Evolutionary conservation across 176 grass and related monocot genomes (phyloP).

Genomic region (Aegilops speltoides): DNA sequence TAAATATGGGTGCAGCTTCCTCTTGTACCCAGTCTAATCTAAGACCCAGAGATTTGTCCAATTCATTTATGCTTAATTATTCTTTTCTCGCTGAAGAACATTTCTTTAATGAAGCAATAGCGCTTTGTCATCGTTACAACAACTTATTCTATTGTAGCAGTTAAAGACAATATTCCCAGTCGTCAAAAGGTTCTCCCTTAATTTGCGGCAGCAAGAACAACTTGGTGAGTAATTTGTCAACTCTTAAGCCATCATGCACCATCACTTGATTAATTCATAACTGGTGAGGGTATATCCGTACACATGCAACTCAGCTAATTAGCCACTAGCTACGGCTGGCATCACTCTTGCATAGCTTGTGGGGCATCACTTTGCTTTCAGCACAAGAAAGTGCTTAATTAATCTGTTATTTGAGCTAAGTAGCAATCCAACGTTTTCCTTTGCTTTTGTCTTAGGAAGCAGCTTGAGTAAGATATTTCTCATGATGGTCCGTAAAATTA

Average conservation of each 20-base stretch:
- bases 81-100: too few relatives aligned
- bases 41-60: too few relatives aligned
- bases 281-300: neutral
- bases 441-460: slow-evolving; percentile 23
- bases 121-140: too few relatives aligned
- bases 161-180: neutral
- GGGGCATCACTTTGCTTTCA: slow-evolving; percentile 11
- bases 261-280: neutral
- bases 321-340: neutral
- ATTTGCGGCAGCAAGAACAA: neutral
- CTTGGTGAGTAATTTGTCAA: neutral
- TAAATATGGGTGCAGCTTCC: too few relatives aligned
- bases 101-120: too few relatives aligned
- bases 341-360: neutral
- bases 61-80: too few relatives aligned
- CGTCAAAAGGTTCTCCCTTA: neutral
- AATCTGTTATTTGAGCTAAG: neutral
- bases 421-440: neutral
- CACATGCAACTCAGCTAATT: neutral
- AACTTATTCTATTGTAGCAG: too few relatives aligned
- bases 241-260: neutral
- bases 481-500: too few relatives aligned
- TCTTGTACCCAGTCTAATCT: too few relatives aligned
- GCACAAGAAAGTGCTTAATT: slow-evolving; percentile 2
- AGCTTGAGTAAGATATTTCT: neutral